Conservation (phyloP, 1,284 basidiomycete species). For the Leccinum pachyderme region DNA sequence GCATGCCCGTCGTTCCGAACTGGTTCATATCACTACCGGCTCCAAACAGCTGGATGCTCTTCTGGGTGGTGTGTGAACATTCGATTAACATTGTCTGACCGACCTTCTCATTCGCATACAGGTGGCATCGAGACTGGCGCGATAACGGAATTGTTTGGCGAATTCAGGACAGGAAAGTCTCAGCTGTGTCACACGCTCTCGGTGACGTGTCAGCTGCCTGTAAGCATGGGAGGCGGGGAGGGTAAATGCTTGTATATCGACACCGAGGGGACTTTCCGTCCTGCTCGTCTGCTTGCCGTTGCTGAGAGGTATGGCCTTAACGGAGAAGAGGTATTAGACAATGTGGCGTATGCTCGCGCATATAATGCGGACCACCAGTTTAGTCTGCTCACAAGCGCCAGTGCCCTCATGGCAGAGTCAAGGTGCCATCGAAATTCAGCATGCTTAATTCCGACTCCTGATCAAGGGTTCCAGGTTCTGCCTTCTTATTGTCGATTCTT, state of each 20-base stretch:
- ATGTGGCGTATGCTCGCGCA: conserved; percentile 97
- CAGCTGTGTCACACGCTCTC: conserved; percentile 98
- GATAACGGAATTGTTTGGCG: conserved; percentile 98
- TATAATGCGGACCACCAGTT: conserved; percentile 99
- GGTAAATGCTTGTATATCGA: conserved; percentile 99
- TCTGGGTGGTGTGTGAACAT: conserved; percentile 71
- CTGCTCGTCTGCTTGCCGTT: conserved; percentile 90
- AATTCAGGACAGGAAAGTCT: conserved; percentile 98
- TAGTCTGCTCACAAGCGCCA: conserved; percentile 86
- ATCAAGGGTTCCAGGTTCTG: conserved; percentile 72
- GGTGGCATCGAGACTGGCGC: conserved; percentile 98
- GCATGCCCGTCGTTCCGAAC: conserved; percentile 91
- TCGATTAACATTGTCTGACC: conserved; percentile 1
- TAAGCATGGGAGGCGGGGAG: conserved; percentile 98
- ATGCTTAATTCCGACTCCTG: conserved; percentile 2
- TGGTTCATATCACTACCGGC: conserved; percentile 96
- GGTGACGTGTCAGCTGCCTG: conserved; percentile 96
- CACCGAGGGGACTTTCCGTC: conserved; percentile 98
- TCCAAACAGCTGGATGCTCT: conserved; percentile 96
- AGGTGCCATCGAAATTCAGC: conserved; percentile 51
- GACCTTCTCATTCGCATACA: conserved; percentile 33
- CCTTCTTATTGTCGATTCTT: conserved; percentile 94
- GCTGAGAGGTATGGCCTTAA: conserved; percentile 96
- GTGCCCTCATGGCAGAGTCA: conserved; percentile 96
- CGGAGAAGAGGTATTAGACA: conserved; percentile 97